Evolutionary conservation across 495 filamentous ascomycete genomes (phyloP), one percentile per base, ranked within the genome.

Genomic region (Venustampulla echinocandica): DNA sequence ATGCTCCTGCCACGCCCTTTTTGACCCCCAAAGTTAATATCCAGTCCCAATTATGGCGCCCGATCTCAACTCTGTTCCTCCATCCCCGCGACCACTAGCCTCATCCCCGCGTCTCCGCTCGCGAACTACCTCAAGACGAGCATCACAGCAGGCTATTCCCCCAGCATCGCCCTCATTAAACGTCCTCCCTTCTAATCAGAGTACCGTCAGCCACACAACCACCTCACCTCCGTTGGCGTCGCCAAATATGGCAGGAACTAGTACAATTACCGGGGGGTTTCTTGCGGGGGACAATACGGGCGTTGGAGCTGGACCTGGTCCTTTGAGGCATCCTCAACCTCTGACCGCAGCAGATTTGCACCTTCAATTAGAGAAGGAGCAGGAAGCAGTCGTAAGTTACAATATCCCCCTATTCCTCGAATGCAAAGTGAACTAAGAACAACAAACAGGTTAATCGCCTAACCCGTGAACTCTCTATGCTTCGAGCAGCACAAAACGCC

Each of bases 281-380:
- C 38, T 14, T 14, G 13, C 53, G 21, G 65, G 53, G 22, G 79
- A 82, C 22, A 71, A 80, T 53, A 72, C 70, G 3, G 75, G 73
- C 14, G 73, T 77, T 32, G 77, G 73, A 38, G 58, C 69, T 18
- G 80, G 79, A 2, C 81, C 82, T 64, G 87, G 74, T 15, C 87
- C 76, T 49, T 47, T 88, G 52, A 79, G 90, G 54, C 88, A 90
- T 54, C 87, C 89, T 0, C 75, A 85, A 38, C 90, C 88, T 0
- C 62, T 94, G 50, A 94, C 90, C 0, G 81, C 87, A 9, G 85
- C 85, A 1, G 90, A 95, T 59, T 69, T 96, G 30, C 87, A 95
- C 64, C 65, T 82, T 51, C 77, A 90, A 62, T 70, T 94, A 28
- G 90, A 96, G 66, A 87, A 90, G 58, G 90, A 95, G 57, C 90